Percentiles rank a stretch among this genome's conserved stretches.
phyloP scores from a whole-genome alignment of 352 stramenopile species.

The Phytophthora fragariae region DNA sequence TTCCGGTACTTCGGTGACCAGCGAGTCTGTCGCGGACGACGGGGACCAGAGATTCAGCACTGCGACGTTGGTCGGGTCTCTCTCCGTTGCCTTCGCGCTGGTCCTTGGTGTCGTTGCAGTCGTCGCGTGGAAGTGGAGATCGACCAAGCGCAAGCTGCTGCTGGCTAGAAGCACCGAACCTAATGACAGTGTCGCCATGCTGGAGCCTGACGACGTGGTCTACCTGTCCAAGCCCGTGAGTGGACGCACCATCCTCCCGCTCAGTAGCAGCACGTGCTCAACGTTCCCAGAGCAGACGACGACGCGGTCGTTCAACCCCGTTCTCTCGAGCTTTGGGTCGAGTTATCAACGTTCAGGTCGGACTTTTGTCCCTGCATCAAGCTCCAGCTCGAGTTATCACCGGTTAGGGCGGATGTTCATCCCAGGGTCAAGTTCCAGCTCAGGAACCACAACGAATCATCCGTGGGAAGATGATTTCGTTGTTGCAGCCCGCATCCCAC shows the following conservation, averaged over 20 bases:
- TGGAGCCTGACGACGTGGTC: slow-evolving; percentile 37
- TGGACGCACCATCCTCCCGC: slow-evolving; percentile 26
- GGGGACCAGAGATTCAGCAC: neutral
- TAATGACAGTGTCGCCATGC: slow-evolving; percentile 39
- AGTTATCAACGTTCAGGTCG: slow-evolving; percentile 2
- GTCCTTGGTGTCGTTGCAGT: slow-evolving; percentile 23
- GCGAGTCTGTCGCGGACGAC: neutral
- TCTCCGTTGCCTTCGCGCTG: slow-evolving; percentile 12
- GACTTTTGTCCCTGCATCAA: neutral
- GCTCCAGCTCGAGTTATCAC: slow-evolving; percentile 14
- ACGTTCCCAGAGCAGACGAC: slow-evolving; percentile 32
- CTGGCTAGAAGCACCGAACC: slow-evolving; percentile 13
- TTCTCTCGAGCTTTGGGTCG: slow-evolving; percentile 32
- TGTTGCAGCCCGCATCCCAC: slow-evolving; percentile 47
- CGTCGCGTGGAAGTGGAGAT: slow-evolving; percentile 31
- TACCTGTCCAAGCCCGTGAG: slow-evolving; percentile 34
- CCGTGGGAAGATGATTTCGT: slow-evolving; percentile 55
- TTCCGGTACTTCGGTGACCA: neutral
- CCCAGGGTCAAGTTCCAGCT: slow-evolving; percentile 15
- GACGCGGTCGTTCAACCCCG: slow-evolving; percentile 23
- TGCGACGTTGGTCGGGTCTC: slow-evolving; percentile 10
- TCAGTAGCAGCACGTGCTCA: slow-evolving; percentile 36
- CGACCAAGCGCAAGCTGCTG: slow-evolving; percentile 20
- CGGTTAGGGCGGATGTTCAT: slow-evolving; percentile 21
- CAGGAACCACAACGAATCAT: slow-evolving; percentile 12